Base-by-base conservation (phyloP, 2,329 filamentous ascomycete species). In the Juglanconis sp. region DNA sequence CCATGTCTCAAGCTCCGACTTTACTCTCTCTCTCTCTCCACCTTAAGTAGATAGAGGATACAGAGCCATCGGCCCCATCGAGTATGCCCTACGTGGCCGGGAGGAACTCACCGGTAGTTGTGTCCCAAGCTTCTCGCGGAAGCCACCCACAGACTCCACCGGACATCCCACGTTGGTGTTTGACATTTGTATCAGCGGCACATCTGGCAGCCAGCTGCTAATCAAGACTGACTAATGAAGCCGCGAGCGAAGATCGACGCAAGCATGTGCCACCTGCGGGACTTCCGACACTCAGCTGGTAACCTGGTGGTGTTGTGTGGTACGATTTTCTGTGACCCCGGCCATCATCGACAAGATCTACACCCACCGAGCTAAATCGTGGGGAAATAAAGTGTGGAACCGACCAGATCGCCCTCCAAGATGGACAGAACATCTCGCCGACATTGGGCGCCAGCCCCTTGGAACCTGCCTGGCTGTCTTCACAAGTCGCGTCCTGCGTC, bases 181-280 rank as follows among this genome's bases (percentile, higher is more conserved):
- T 61, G 53, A 57, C 42, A 53, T 50, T 53, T 53, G 54, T 61
- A 53, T 61, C 59, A 61, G 59, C 58, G 15, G 38, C 11, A 42
- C 4, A 4, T 42, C n/a, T 42, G 38, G 38, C 38, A 42, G n/a
- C 38, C 5, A 7, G 38, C n/a, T 36, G 38, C 56, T 48, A 50
- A 34, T 57, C 50, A 40, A 48, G 42, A 35, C 40, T 46, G 17
- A 57, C 35, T 4, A 3, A 5, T 42, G 38, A 42, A 42, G 38
- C 47, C 47, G 35, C 30, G 48, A 57, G 46, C 48, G 49, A 58
- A 35, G 49, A 58, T 58, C 56, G 48, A 42, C 38, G 58, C 58
- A 60, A 51, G 38, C 58, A 56, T 56, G 53, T 60, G 53, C 53
- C 53, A 57, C 47, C 32, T 52, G 44, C 55, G 42, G n/a, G 38